These are phyloP conservation scores for Aspergillus incahuasiensis DNA, from an alignment of 495 filamentous ascomycete genomes.

Conservation along the genomic window DNA sequence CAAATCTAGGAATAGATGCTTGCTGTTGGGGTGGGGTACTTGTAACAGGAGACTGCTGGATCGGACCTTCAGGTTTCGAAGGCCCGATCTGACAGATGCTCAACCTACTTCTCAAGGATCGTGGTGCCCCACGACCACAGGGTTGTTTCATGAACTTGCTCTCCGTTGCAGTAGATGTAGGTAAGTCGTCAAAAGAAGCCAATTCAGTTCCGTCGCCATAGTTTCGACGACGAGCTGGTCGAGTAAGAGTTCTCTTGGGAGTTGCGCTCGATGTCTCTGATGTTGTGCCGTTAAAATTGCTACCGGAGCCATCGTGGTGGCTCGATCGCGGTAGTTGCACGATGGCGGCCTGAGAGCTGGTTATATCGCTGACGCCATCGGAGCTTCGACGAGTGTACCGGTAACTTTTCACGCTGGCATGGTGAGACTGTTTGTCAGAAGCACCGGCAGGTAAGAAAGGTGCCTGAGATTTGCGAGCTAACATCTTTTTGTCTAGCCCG, in stretches of 20 bases:
- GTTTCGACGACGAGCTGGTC: conserved; percentile 66
- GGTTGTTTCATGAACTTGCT: conserved; percentile 79
- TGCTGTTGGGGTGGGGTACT: conserved; percentile 40
- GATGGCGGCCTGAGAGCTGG: conserved; percentile 39
- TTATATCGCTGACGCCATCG: conserved; percentile 51
- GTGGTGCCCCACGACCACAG: conserved; percentile 62
- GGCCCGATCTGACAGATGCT: conserved; percentile 47
- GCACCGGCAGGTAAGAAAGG: conserved; percentile 81
- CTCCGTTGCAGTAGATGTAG: conserved; percentile 78
- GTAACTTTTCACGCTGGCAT: conserved; percentile 65
- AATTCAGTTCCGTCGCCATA: conserved; percentile 93
- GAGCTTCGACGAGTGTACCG: conserved; percentile 73
- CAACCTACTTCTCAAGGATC: conserved; percentile 56
- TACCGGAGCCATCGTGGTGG: conserved; percentile 41
- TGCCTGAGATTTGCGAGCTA: conserved; percentile 53
- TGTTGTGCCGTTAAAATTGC: conserved; percentile 35
- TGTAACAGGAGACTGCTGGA: conserved; percentile 51
- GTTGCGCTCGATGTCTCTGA: conserved; percentile 45
- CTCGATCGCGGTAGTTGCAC: conserved; percentile 47
- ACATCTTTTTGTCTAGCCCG: conserved; percentile 48
- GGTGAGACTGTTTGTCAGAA: conserved; percentile 72
- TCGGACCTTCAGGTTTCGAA: conserved; percentile 43
- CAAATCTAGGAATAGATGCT: conserved; percentile 71
- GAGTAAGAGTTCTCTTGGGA: conserved; percentile 62
- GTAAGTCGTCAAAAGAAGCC: conserved; percentile 90